Conservation (phyloP, 768 basidiomycete genomes). For the Leccinum obscurum region DNA sequence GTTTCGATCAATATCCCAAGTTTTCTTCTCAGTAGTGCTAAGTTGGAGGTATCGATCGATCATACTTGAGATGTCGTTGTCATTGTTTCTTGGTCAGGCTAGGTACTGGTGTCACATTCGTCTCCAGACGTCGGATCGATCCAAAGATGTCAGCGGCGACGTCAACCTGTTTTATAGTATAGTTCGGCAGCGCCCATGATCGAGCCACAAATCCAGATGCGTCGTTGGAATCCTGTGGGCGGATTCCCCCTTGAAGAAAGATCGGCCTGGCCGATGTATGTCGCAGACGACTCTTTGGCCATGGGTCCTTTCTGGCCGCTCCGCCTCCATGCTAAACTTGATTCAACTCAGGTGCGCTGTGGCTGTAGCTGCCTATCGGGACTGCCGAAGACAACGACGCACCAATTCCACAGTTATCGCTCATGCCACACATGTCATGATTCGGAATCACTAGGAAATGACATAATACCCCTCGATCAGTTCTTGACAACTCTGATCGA, state of each 20-base stretch:
- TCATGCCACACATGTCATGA: neutral
- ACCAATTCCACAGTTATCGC: neutral
- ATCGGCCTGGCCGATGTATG: neutral
- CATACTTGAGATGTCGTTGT: neutral
- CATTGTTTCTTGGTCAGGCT: neutral
- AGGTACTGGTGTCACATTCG: neutral
- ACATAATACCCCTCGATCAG: neutral
- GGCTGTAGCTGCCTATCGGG: neutral
- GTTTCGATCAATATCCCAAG: neutral
- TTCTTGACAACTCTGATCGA: neutral
- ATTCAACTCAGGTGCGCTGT: neutral
- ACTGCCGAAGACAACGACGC: neutral
- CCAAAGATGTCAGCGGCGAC: neutral
- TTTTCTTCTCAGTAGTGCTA: neutral
- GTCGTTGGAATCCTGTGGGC: neutral
- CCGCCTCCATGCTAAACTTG: neutral
- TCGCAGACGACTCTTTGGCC: neutral
- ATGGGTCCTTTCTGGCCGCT: neutral
- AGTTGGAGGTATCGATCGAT: neutral
- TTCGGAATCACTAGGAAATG: neutral
- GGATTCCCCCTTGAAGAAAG: neutral
- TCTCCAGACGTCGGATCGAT: neutral
- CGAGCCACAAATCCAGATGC: neutral
- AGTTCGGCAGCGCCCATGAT: neutral
- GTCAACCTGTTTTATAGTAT: neutral